Evolutionary conservation across 306 rosid species (phyloP).

Genomic region (Alnus rubra): DNA sequence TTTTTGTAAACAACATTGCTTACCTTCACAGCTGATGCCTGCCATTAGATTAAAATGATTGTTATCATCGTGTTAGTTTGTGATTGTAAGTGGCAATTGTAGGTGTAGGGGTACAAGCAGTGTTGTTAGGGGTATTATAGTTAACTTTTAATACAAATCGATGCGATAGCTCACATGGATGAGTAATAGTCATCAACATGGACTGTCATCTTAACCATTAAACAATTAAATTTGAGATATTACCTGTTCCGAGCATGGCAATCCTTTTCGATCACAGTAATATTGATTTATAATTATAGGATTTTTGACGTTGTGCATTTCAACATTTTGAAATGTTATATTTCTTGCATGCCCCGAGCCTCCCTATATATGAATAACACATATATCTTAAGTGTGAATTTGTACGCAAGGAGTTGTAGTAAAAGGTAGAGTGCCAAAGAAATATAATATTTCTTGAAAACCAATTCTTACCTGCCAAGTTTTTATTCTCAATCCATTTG

Average conservation of each 20-base stretch:
- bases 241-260: constrained; percentile 58
- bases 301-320: constrained; percentile 65
- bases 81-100: neutral
- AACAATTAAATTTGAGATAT: neutral
- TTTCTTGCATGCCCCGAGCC: constrained; percentile 73
- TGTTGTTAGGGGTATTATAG: no score
- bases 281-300: constrained; percentile 86
- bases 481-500: constrained; percentile 85
- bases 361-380: constrained; percentile 42
- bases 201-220: no score
- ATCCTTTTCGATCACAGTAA: constrained; percentile 16
- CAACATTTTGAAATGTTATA: constrained; percentile 53
- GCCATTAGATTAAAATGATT: constrained; percentile 1
- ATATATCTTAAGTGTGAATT: no score
- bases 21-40: constrained; percentile 62
- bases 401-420: no score
- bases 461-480: constrained; percentile 76
- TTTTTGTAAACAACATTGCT: constrained; percentile 56
- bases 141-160: no score
- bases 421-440: neutral
- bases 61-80: neutral
- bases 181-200: no score
- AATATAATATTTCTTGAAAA: constrained; percentile 5
- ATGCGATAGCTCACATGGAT: no score
- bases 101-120: neutral